phyloP scores from a whole-genome alignment of 2,329 filamentous ascomycete species.

The Sphaceloma murrayae region DNA sequence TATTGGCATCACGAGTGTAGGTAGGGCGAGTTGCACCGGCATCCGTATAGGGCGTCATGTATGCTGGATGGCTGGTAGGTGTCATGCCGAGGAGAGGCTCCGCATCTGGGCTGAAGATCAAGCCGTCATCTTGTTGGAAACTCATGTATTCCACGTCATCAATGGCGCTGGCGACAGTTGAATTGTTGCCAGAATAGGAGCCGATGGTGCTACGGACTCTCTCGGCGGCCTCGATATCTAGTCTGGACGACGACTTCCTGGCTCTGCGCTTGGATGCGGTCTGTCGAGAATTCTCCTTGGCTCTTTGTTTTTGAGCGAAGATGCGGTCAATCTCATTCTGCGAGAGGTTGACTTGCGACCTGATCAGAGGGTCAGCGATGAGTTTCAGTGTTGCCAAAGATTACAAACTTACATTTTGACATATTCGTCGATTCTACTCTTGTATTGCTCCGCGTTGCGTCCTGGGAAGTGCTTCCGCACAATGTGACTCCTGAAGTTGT shows the following conservation, averaged over 20 bases:
- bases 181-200: neutral
- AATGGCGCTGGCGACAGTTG: slow-evolving; percentile 6
- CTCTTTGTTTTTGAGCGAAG: neutral
- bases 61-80: slow-evolving; percentile 1
- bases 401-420: slow-evolving; percentile 16
- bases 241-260: slow-evolving; percentile 5
- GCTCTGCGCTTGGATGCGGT: slow-evolving; percentile 2
- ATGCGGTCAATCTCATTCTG: slow-evolving; percentile 3
- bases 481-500: slow-evolving; percentile 81
- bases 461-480: slow-evolving; percentile 50
- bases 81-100: slow-evolving; percentile 2
- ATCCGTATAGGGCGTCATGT: slow-evolving; percentile 1
- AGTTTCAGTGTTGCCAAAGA: too few species aligned
- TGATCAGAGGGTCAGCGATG: too few species aligned
- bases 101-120: slow-evolving; percentile 11
- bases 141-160: slow-evolving; percentile 5
- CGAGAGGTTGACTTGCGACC: slow-evolving; percentile 4
- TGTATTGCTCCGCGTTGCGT: slow-evolving; percentile 15
- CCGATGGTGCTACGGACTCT: slow-evolving; percentile 5
- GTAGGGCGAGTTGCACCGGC: neutral
- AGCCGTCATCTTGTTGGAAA: neutral
- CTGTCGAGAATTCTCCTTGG: slow-evolving; percentile 9
- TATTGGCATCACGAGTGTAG: neutral
- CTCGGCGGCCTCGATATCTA: slow-evolving; percentile 6
- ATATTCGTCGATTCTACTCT: slow-evolving; percentile 15